Evolutionary conservation across 495 filamentous ascomycete species (phyloP).

Genomic region (Corynascus novoguineensis): DNA sequence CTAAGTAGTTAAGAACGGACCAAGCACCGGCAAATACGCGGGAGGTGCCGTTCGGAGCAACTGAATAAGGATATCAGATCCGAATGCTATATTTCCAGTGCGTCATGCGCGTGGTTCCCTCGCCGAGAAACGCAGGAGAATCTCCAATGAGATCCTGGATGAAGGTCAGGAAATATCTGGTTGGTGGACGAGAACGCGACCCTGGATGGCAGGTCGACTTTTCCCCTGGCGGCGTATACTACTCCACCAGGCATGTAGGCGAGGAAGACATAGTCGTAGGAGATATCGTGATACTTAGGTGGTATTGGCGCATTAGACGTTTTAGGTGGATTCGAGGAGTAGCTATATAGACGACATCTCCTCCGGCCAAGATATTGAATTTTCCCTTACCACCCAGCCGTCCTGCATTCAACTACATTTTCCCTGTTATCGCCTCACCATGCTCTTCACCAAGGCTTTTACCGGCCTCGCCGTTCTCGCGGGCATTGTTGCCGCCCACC

Average conservation of each 20-base stretch:
- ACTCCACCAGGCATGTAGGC: no score
- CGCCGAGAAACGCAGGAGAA: not conserved
- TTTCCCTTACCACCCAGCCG: not conserved
- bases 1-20: not conserved
- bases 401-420: not conserved
- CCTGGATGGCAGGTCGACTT: not conserved
- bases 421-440: not conserved
- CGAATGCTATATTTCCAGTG: not conserved
- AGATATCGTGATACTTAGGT: no score
- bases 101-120: not conserved
- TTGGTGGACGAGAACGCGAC: not conserved
- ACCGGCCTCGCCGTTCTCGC: constrained; percentile 15
- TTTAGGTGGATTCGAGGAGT: not conserved
- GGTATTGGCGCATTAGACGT: not conserved
- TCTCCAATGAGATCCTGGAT: not conserved
- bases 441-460: constrained; percentile 16
- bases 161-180: not conserved
- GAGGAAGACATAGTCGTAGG: no score
- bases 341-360: not conserved
- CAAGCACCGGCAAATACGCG: constrained; percentile 1
- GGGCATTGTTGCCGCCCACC: constrained; percentile 16
- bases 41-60: not conserved
- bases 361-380: not conserved
- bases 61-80: not conserved
- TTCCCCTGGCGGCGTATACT: not conserved